A percentile compares a stretch with the other conserved stretches of the same genome.
These are phyloP conservation scores for Lagenaria siceraria DNA, from an alignment of 306 rosid species.

Conservation along the genomic window DNA sequence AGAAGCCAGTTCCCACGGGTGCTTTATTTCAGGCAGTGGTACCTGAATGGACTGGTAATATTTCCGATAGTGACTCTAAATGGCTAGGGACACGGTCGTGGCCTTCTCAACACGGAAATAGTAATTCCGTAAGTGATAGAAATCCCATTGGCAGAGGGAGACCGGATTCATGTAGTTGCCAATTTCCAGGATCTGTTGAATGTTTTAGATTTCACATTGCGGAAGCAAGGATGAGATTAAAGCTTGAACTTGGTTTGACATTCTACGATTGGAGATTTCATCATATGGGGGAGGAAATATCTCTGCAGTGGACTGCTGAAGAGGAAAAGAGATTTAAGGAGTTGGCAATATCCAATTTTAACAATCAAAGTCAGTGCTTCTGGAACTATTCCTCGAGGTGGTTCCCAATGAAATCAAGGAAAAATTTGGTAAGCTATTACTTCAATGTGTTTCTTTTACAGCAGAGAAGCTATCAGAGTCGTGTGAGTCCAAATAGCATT, in stretches of 20 bases:
- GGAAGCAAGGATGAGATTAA: constrained; percentile 63
- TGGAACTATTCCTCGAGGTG: constrained; percentile 26
- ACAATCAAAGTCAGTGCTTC: constrained; percentile 14
- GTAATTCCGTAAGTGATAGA: not conserved
- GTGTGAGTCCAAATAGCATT: constrained; percentile 39
- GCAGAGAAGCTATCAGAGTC: constrained; percentile 77
- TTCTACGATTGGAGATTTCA: constrained; percentile 64
- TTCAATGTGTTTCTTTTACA: constrained; percentile 60
- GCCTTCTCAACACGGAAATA: constrained; percentile 28
- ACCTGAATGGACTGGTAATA: constrained; percentile 60
- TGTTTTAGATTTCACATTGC: constrained; percentile 79
- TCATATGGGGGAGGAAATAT: constrained; percentile 80
- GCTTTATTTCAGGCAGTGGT: constrained; percentile 51
- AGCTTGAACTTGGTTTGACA: constrained; percentile 48
- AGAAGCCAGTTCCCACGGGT: constrained; percentile 39
- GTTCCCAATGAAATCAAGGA: constrained; percentile 46
- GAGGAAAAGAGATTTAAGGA: constrained; percentile 63
- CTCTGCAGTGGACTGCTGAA: constrained; percentile 62
- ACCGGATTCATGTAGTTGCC: constrained; percentile 41
- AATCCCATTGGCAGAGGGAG: constrained; percentile 37
- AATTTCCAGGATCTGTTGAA: constrained; percentile 45
- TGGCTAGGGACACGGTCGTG: constrained; percentile 63
- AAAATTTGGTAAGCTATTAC: constrained; percentile 59
- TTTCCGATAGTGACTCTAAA: constrained; percentile 52
- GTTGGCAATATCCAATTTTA: constrained; percentile 24